Percentiles rank a stretch among this genome's conserved stretches.
Conservation (phyloP, 2,329 filamentous ascomycete species). For the Scleromitrula shiraiana region DNA sequence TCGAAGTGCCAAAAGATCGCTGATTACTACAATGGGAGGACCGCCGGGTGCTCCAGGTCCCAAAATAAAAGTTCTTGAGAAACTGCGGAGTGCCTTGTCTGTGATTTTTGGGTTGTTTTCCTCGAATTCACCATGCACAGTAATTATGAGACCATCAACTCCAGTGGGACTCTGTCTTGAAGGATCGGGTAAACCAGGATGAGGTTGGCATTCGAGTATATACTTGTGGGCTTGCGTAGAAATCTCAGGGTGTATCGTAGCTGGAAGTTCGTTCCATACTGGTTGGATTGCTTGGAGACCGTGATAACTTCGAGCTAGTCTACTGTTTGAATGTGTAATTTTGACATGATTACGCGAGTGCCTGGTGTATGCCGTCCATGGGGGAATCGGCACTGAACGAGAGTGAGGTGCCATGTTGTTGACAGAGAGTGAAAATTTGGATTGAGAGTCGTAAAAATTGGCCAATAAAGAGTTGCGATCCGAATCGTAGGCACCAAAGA, state of each 20-base stretch:
- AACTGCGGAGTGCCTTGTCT: conserved; percentile 61
- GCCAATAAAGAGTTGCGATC: conserved; percentile 56
- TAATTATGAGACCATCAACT: conserved; percentile 70
- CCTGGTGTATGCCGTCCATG: conserved; percentile 70
- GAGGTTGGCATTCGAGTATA: conserved; percentile 72
- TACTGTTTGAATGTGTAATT: conserved; percentile 52
- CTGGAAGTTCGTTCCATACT: conserved; percentile 62
- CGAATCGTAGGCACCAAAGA: conserved; percentile 66
- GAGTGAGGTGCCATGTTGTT: conserved; percentile 50
- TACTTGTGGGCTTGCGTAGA: conserved; percentile 61
- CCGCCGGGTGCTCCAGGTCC: conserved; percentile 61
- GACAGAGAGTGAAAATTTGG: conserved; percentile 67
- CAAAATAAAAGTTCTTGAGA: conserved; percentile 73
- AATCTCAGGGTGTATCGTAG: conserved; percentile 68
- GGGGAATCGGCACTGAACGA: conserved; percentile 36
- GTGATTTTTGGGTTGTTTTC: conserved; percentile 54
- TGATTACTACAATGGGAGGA: conserved; percentile 60
- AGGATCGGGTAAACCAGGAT: conserved; percentile 64
- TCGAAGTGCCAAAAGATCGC: conserved; percentile 68
- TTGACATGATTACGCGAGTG: conserved; percentile 70
- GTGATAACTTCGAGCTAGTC: conserved; percentile 57
- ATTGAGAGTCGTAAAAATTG: conserved; percentile 67
- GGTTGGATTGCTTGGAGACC: conserved; percentile 59
- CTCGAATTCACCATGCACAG: conserved; percentile 77
- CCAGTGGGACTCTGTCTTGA: conserved; percentile 54